phyloP scores from a whole-genome alignment of 768 basidiomycete genomes.

The Epithele typhae region DNA sequence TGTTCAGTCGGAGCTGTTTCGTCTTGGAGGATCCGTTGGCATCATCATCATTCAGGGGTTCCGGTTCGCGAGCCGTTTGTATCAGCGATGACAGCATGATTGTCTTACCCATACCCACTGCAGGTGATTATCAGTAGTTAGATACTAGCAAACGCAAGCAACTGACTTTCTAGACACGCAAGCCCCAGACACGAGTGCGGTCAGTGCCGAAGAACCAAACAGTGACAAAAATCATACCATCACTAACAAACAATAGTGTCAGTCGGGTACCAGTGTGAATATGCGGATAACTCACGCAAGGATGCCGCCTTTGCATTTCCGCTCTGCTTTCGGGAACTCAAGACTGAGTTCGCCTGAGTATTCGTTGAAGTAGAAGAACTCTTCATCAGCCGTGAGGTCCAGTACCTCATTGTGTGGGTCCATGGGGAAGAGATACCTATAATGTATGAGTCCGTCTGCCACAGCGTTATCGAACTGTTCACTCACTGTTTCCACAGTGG shows the following conservation, averaged over 20 bases:
- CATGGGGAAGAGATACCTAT: conserved; percentile 70
- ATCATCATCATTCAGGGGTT: conserved; percentile 26
- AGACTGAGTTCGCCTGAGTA: conserved; percentile 89
- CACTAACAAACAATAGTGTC: no score
- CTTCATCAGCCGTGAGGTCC: conserved; percentile 78
- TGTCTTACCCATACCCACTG: conserved; percentile 96
- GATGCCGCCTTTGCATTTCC: conserved; percentile 81
- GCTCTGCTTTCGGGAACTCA: conserved; percentile 76
- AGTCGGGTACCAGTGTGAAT: no score
- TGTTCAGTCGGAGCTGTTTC: conserved; percentile 60
- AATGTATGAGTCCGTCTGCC: conserved; percentile 4
- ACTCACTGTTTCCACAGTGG: conserved; percentile 92
- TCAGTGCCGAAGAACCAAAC: no score
- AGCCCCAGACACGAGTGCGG: no score
- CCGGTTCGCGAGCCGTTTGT: conserved; percentile 61
- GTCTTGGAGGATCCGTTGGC: conserved; percentile 32
- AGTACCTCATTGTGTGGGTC: conserved; percentile 57
- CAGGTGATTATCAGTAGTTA: conserved; percentile 3
- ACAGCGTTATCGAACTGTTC: neutral
- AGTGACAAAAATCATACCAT: no score
- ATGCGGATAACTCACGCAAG: conserved; percentile 75
- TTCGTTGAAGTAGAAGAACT: conserved; percentile 82
- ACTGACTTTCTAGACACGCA: conserved; percentile 16
- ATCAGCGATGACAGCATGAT: conserved; percentile 91
- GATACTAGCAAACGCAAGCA: neutral